Evolutionary conservation across 1,284 basidiomycete species (phyloP).

Genomic region (Irpex lacteus): DNA sequence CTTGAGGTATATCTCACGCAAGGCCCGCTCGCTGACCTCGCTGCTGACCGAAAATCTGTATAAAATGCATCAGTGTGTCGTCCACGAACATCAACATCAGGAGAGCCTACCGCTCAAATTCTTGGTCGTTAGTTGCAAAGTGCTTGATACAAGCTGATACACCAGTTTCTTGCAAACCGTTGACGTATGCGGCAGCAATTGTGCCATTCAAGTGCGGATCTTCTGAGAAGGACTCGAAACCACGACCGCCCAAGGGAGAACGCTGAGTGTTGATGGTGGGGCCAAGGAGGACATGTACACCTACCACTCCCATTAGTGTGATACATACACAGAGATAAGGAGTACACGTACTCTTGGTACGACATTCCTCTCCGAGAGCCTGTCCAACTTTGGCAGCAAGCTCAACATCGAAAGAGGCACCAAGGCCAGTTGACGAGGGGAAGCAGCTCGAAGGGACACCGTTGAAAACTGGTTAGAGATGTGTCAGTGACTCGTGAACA

Average conservation of each 20-base stretch:
- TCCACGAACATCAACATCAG: not conserved
- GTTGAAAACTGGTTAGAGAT: constrained; percentile 39
- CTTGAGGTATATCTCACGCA: constrained; percentile 73
- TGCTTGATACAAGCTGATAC: constrained; percentile 69
- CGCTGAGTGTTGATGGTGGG: constrained; percentile 55
- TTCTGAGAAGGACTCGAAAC: constrained; percentile 71
- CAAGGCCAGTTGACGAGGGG: constrained; percentile 60
- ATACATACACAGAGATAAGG: constrained; percentile 61
- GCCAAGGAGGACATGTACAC: constrained; percentile 46
- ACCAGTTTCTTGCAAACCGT: constrained; percentile 64
- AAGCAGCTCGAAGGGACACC: constrained; percentile 47
- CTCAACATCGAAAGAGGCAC: constrained; percentile 64
- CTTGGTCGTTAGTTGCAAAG: constrained; percentile 55
- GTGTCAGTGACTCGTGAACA: not conserved
- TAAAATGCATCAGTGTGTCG: not conserved
- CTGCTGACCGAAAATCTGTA: constrained; percentile 48
- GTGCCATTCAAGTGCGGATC: constrained; percentile 67
- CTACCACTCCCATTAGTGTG: constrained; percentile 36
- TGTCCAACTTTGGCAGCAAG: constrained; percentile 61
- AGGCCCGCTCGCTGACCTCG: constrained; percentile 60
- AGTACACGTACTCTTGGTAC: constrained; percentile 64
- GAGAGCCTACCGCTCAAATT: constrained; percentile 37
- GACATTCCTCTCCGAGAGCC: constrained; percentile 52
- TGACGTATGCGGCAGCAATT: constrained; percentile 66
- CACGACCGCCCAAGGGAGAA: constrained; percentile 62